Percentiles rank a stretch among this genome's conserved stretches.
Conservation (phyloP, 1,139 yeast genomes). For the Nakaseomyces uthaithaninus region DNA sequence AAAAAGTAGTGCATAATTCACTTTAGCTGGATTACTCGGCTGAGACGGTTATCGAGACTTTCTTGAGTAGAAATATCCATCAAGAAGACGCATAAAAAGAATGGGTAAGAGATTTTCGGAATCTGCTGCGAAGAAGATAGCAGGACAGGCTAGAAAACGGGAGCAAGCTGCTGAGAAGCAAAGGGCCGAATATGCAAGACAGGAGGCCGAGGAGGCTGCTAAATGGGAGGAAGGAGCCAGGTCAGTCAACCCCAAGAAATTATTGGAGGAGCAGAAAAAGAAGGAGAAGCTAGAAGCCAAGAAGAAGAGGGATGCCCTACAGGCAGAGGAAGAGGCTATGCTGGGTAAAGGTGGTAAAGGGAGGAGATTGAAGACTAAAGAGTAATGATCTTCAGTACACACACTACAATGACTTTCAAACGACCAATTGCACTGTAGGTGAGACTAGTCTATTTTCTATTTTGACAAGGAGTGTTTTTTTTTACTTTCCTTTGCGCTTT, state of each 20-base stretch:
- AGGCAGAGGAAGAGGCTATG: constrained; percentile 30
- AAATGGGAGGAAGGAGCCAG: constrained; percentile 35
- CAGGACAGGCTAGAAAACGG: constrained; percentile 30
- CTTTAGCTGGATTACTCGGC: no score
- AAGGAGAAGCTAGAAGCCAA: constrained; percentile 28
- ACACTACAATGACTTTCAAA: no score
- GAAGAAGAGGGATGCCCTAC: constrained; percentile 27
- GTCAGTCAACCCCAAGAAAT: constrained; percentile 26
- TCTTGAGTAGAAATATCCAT: no score
- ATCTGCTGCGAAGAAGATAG: constrained; percentile 31
- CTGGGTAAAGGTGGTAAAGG: constrained; percentile 24
- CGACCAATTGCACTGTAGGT: no score
- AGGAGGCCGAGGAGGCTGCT: constrained; percentile 28
- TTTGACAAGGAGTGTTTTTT: no score
- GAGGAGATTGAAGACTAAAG: background rate
- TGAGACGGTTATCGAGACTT: no score
- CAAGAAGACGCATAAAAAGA: background rate
- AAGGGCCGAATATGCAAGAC: constrained; percentile 18
- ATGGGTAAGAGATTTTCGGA: constrained; percentile 34
- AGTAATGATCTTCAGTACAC: no score
- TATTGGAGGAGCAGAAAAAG: constrained; percentile 27
- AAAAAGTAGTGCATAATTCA: no score
- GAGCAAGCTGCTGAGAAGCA: constrained; percentile 28
- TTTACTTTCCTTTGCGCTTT: no score
- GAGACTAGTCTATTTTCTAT: no score